A percentile compares a stretch with the other conserved stretches of the same genome.
These are phyloP conservation scores for Pouteria campechiana DNA, from an alignment of 179 eudicot species.

Conservation along the genomic window DNA sequence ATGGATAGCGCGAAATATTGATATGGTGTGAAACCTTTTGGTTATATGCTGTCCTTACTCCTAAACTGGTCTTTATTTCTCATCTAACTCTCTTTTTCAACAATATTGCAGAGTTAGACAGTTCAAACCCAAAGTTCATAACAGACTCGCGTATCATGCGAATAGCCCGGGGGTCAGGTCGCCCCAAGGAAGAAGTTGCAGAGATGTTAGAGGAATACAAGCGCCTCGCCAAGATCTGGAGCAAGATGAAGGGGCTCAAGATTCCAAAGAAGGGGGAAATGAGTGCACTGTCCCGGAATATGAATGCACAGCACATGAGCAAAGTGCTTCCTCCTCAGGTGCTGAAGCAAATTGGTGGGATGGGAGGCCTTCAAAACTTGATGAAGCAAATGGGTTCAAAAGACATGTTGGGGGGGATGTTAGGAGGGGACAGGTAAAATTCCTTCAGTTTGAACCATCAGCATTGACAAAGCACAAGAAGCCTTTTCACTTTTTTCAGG, in stretches of 20 bases:
- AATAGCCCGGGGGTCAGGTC: conserved; percentile 90
- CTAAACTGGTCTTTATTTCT: no score
- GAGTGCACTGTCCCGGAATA: conserved; percentile 78
- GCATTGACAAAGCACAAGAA: no score
- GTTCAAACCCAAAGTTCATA: conserved; percentile 80
- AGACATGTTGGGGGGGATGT: conserved; percentile 90
- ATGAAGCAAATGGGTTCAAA: conserved; percentile 90
- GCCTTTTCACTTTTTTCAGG: no score
- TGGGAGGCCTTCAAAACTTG: conserved; percentile 72
- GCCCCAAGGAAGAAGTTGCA: conserved; percentile 56
- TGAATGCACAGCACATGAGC: conserved; percentile 89
- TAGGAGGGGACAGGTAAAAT: conserved; percentile 53
- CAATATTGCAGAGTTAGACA: conserved; percentile 70
- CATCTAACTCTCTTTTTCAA: background rate
- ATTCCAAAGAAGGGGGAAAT: conserved; percentile 90
- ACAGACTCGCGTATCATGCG: conserved; percentile 83
- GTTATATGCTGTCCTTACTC: no score
- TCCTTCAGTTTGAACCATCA: no score
- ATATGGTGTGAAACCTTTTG: no score
- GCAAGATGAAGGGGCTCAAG: conserved; percentile 98
- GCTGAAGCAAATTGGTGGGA: conserved; percentile 91
- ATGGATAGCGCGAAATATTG: no score
- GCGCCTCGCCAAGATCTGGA: conserved; percentile 82
- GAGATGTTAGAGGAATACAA: conserved; percentile 92
- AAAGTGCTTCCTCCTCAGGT: conserved; percentile 84